Base-by-base conservation (phyloP, 2,329 filamentous ascomycete genomes). In the Teratosphaeria epicoccoides region DNA sequence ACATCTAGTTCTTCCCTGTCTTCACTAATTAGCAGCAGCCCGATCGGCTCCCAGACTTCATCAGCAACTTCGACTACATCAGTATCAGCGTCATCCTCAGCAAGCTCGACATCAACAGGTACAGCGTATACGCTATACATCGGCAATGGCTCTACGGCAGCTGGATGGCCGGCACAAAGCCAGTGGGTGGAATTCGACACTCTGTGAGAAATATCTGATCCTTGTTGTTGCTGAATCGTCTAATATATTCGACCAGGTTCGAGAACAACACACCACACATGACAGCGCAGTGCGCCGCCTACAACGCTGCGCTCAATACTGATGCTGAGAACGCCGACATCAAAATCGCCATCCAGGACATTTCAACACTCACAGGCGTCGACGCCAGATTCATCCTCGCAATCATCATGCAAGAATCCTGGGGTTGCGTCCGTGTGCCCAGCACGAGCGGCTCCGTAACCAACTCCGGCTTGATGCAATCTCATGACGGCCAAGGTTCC, bases 391-490 rank as follows among this genome's bases (percentile, higher is more conserved):
- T 72, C 64, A 68, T 75, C 51, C 62, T 75, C 37, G 70, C 71
- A 29, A 66, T 72, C 45, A 60, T 74, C 28, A 66, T 75, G 60
- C 73, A 76, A 58, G 73, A 76, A 57, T 70, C 67, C 29, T 70
- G 69, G 50, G 73, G 73, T 48, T 76, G 73, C 55, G 70, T 74
- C 2, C 69, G 72, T 48, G 73, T 68, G 43, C 66, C 66, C 14
- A 73, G 71, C 0, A 73, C 73, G 2, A 57, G 62, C 47, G 70
- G 68, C 56, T 62, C 62, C 28, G 66, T 70, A 49, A 54, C 55
- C 26, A 76, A 75, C 56, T 54, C 59, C 1, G 73, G 73, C 2
- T 55, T 76, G n/a, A 72, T 76, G 67, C 73, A 76, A 60, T 64
- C 62, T 12, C 71, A 71, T 59, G 63, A 69, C 43, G 72, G 71